Conservation (phyloP, 306 rosid species). For the Sophora flavescens region DNA sequence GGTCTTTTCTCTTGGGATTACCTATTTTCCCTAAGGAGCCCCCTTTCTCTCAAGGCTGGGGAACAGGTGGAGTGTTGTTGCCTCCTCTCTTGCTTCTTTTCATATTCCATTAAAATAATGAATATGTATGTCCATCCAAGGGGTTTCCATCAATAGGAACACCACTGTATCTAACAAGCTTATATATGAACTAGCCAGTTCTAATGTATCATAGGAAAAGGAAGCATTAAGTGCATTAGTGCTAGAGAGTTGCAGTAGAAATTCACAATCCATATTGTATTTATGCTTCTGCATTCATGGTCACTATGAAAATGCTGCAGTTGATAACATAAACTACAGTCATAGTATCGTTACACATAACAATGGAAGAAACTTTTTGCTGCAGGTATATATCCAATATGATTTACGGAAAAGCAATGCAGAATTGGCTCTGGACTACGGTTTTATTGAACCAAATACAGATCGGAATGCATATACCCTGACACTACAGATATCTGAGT, state of each 20-base stretch:
- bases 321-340: slow-evolving; percentile 25
- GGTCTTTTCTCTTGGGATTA: slow-evolving; percentile 94
- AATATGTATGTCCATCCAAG: slow-evolving; percentile 28
- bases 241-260: slow-evolving; percentile 24
- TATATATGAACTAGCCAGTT: slow-evolving; percentile 27
- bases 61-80: slow-evolving; percentile 69
- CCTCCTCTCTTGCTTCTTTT: slow-evolving; percentile 16
- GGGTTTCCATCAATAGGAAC: slow-evolving; percentile 20
- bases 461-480: slow-evolving; percentile 75
- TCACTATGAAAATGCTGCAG: not conserved
- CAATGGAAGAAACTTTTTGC: slow-evolving; percentile 24
- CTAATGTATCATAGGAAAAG: slow-evolving; percentile 11
- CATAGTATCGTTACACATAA: slow-evolving; percentile 1
- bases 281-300: slow-evolving; percentile 15
- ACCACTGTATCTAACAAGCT: slow-evolving; percentile 9
- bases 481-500: slow-evolving; percentile 76
- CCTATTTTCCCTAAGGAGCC: slow-evolving; percentile 81
- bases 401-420: slow-evolving; percentile 92
- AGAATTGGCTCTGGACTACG: slow-evolving; percentile 91
- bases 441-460: slow-evolving; percentile 73
- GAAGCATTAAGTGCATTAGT: slow-evolving; percentile 17
- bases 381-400: slow-evolving; percentile 87
- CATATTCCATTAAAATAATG: slow-evolving; percentile 11
- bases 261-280: slow-evolving; percentile 11
- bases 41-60: slow-evolving; percentile 86